Percentiles rank a stretch among this genome's conserved stretches.
These are phyloP conservation scores for Batkoa obscura DNA, from an alignment of 371 early-diverging fungal species.

Conservation along the genomic window DNA sequence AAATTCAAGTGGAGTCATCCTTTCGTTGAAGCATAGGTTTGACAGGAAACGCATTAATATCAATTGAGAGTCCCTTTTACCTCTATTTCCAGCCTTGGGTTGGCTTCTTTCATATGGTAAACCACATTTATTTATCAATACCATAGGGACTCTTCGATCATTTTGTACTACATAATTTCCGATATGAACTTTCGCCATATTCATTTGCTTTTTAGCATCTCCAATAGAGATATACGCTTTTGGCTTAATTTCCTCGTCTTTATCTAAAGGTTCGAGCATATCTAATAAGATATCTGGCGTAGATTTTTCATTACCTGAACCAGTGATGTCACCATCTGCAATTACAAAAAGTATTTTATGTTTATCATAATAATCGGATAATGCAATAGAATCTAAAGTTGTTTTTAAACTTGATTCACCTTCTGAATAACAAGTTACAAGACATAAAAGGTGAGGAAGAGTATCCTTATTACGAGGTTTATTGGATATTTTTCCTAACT, in stretches of 20 bases:
- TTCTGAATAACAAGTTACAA: slow-evolving; percentile 80
- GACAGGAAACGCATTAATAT: slow-evolving; percentile 91
- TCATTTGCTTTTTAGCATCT: slow-evolving; percentile 64
- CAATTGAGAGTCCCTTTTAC: slow-evolving; percentile 97
- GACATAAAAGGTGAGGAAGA: slow-evolving; percentile 11
- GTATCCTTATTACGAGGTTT: slow-evolving; percentile 6
- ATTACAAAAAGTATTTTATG: slow-evolving; percentile 76
- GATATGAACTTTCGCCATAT: slow-evolving; percentile 81
- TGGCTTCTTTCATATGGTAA: slow-evolving; percentile 41
- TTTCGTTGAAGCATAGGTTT: slow-evolving; percentile 75
- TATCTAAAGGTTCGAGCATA: slow-evolving; percentile 38
- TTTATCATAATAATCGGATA: slow-evolving; percentile 60
- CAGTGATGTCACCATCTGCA: slow-evolving; percentile 73
- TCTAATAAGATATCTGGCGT: slow-evolving; percentile 55
- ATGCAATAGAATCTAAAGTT: slow-evolving; percentile 79
- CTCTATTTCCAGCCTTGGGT: slow-evolving; percentile 88
- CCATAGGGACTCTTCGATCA: slow-evolving; percentile 51
- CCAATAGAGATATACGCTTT: slow-evolving; percentile 69
- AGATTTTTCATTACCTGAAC: slow-evolving; percentile 49
- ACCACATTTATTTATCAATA: slow-evolving; percentile 88
- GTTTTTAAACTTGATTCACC: slow-evolving; percentile 62
- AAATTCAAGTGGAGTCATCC: slow-evolving; percentile 84
- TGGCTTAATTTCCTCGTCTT: slow-evolving; percentile 25
- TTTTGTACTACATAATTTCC: slow-evolving; percentile 66
- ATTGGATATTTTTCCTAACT: slow-evolving; percentile 27